Conservation (phyloP, 176 grass and related monocot genomes). For the Carex littledalei region DNA sequence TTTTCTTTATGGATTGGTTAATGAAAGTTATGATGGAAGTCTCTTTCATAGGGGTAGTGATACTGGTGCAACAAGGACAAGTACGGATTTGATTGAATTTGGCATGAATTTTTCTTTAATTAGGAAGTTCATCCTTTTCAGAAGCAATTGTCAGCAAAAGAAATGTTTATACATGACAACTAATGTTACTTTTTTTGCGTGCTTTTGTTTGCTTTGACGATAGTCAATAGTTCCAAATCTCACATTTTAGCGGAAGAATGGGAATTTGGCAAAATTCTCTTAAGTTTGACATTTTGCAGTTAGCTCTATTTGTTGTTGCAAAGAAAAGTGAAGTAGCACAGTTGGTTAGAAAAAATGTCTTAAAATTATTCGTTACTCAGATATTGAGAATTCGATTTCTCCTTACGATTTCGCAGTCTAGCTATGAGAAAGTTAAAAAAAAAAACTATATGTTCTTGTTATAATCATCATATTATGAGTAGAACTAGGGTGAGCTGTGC, state of each 20-base stretch:
- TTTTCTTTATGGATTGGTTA: neutral
- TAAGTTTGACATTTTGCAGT: neutral
- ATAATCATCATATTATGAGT: too few relatives aligned
- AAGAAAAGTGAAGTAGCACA: too few relatives aligned
- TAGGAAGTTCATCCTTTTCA: conserved; percentile 13
- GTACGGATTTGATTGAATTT: neutral
- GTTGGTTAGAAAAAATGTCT: too few relatives aligned
- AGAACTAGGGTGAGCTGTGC: too few relatives aligned
- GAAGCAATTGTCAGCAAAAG: conserved; percentile 3
- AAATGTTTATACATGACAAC: neutral
- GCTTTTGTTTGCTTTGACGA: neutral
- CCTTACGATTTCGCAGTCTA: too few relatives aligned
- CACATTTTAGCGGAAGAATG: neutral
- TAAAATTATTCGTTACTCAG: too few relatives aligned
- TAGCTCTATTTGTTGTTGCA: neutral
- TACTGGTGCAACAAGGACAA: neutral
- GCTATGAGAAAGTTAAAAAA: too few relatives aligned
- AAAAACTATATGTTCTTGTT: too few relatives aligned
- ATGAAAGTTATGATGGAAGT: conserved; percentile 9
- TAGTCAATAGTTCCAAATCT: neutral
- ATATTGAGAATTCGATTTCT: too few relatives aligned
- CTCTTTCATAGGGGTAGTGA: neutral
- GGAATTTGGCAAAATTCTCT: neutral
- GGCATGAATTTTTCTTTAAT: neutral
- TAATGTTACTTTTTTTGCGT: conserved; percentile 5